Evolutionary conservation across 768 basidiomycete genomes (phyloP).

Genomic region (Rhizopogon sp.): DNA sequence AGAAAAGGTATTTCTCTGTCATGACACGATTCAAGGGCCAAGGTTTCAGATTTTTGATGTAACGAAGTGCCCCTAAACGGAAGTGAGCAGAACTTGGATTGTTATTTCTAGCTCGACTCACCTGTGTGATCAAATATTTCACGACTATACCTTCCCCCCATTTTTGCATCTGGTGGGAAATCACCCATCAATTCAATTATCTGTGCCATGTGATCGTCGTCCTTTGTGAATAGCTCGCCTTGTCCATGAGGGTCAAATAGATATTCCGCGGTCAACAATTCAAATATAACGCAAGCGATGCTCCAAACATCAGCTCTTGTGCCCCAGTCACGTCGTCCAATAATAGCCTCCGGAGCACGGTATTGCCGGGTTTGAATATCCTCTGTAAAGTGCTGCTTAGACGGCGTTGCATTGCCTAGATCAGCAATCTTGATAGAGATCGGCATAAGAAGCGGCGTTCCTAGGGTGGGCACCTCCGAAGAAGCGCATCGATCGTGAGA

Average conservation of each 20-base stretch:
- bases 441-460: slow-evolving; percentile 27
- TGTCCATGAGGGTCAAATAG: slow-evolving; percentile 88
- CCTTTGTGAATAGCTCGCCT: slow-evolving; percentile 79
- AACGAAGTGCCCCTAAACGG: slow-evolving; percentile 55
- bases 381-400: slow-evolving; percentile 87
- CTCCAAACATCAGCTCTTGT: slow-evolving; percentile 87
- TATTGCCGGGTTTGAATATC: slow-evolving; percentile 98
- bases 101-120: slow-evolving; percentile 22
- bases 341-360: slow-evolving; percentile 89
- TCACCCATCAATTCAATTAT: slow-evolving; percentile 90
- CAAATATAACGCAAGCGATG: slow-evolving; percentile 87
- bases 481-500: slow-evolving; percentile 16
- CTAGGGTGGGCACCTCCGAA: slow-evolving; percentile 16
- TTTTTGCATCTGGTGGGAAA: slow-evolving; percentile 64
- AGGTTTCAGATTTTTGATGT: slow-evolving; percentile 68
- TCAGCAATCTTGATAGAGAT: slow-evolving; percentile 92
- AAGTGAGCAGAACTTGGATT: slow-evolving; percentile 8
- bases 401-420: slow-evolving; percentile 89
- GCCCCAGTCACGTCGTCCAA: slow-evolving; percentile 85
- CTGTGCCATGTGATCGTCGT: slow-evolving; percentile 95
- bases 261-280: slow-evolving; percentile 87
- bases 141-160: slow-evolving; percentile 79
- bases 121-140: slow-evolving; percentile 80
- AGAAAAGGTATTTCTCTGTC: slow-evolving; percentile 82
- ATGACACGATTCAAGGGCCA: slow-evolving; percentile 85